phyloP scores from a whole-genome alignment of 2,329 filamentous ascomycete genomes.

The Plenodomus lindquistii region DNA sequence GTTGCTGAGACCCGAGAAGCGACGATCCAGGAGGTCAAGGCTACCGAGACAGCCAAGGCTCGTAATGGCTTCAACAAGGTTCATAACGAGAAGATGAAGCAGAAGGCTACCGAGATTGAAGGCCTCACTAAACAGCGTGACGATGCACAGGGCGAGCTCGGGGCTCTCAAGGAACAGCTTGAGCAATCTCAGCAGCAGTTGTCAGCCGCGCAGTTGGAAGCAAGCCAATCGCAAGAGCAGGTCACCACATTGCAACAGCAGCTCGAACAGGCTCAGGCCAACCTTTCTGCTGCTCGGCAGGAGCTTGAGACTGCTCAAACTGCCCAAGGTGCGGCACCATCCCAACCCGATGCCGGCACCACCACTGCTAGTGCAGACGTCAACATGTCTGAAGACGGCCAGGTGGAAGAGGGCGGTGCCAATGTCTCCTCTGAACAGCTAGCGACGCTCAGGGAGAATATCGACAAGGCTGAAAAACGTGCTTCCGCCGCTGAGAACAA shows the following conservation, averaged over 20 bases:
- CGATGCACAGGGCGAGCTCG: slow-evolving; percentile 48
- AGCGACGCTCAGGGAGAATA: slow-evolving; percentile 40
- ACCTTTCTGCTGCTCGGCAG: slow-evolving; percentile 28
- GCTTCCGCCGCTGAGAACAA: slow-evolving; percentile 37
- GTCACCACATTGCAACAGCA: slow-evolving; percentile 60
- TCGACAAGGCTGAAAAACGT: slow-evolving; percentile 37
- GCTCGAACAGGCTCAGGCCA: slow-evolving; percentile 18
- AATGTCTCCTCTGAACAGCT: slow-evolving; percentile 36
- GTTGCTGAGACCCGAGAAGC: slow-evolving; percentile 19
- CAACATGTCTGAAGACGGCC: slow-evolving; percentile 52
- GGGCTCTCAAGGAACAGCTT: slow-evolving; percentile 58
- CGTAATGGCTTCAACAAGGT: slow-evolving; percentile 60
- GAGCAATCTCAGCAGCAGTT: slow-evolving; percentile 54
- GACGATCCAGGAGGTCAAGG: slow-evolving; percentile 19
- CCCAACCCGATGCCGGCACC: slow-evolving; percentile 50
- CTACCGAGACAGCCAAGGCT: slow-evolving; percentile 62
- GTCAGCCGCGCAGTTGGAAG: slow-evolving; percentile 18
- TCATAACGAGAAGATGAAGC: slow-evolving; percentile 24
- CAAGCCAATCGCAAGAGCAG: slow-evolving; percentile 52
- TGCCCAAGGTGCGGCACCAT: slow-evolving; percentile 66
- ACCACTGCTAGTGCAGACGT: slow-evolving; percentile 36
- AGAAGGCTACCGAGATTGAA: slow-evolving; percentile 55
- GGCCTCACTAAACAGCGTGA: slow-evolving; percentile 65
- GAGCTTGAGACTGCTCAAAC: slow-evolving; percentile 63
- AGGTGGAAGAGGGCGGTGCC: slow-evolving; percentile 43